phyloP scores from a whole-genome alignment of 345 rosid genomes.

The Brassica incana region DNA sequence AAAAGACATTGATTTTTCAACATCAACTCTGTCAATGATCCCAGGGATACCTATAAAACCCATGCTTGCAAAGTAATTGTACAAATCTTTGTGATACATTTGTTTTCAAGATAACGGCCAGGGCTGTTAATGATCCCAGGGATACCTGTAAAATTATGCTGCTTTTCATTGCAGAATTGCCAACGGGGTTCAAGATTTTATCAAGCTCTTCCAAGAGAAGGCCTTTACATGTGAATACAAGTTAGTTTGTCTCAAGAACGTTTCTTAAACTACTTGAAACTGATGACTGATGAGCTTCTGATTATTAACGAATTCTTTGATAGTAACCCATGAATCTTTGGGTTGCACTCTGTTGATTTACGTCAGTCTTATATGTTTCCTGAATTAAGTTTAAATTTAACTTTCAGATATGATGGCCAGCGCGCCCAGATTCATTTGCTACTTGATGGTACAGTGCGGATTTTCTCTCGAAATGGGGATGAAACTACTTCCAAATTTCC shows the following conservation, averaged over 20 bases:
- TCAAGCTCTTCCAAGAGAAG: slow-evolving; percentile 60
- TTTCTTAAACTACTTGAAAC: not conserved
- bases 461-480: slow-evolving; percentile 89
- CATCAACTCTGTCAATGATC: slow-evolving; percentile 71
- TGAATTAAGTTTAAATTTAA: slow-evolving; percentile 2
- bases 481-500: slow-evolving; percentile 82
- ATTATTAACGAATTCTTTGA: not conserved
- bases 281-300: not conserved
- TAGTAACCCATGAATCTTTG: not conserved
- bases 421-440: slow-evolving; percentile 87
- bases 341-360: not conserved
- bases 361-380: slow-evolving; percentile 5
- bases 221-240: slow-evolving; percentile 89
- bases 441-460: slow-evolving; percentile 56
- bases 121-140: slow-evolving; percentile 9
- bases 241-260: slow-evolving; percentile 43
- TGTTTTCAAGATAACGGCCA: not conserved
- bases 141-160: too few relatives aligned
- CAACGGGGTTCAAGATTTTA: slow-evolving; percentile 61
- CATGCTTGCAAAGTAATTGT: slow-evolving; percentile 84
- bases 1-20: slow-evolving; percentile 65
- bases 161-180: slow-evolving; percentile 55
- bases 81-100: not conserved
- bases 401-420: slow-evolving; percentile 86
- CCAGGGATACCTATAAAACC: slow-evolving; percentile 90